Evolutionary conservation across 306 rosid species (phyloP).

Genomic region (Vicia sativa): DNA sequence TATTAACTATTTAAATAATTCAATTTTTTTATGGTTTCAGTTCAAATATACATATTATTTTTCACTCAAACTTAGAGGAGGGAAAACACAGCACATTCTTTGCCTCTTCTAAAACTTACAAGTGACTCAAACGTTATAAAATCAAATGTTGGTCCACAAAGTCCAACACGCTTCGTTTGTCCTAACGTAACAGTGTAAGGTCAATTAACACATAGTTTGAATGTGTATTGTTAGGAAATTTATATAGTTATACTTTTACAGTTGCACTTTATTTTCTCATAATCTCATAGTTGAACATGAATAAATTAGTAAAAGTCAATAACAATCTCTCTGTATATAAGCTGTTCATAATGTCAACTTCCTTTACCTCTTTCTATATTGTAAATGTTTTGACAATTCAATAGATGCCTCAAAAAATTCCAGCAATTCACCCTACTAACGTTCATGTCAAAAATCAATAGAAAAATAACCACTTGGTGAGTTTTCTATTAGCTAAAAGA

Average conservation of each 20-base stretch:
- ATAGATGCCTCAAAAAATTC: slow-evolving; percentile 29
- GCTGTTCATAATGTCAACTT: slow-evolving; percentile 34
- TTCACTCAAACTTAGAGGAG: too few species aligned
- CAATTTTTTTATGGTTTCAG: too few species aligned
- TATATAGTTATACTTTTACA: background rate
- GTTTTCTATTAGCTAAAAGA: slow-evolving; percentile 14
- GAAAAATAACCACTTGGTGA: slow-evolving; percentile 41
- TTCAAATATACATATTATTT: too few species aligned
- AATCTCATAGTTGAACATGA: background rate
- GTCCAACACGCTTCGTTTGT: background rate
- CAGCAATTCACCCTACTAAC: background rate
- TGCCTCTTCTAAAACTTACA: background rate
- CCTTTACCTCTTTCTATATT: slow-evolving; percentile 11
- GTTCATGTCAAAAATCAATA: slow-evolving; percentile 15
- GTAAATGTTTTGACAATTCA: slow-evolving; percentile 19
- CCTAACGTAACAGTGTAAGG: background rate
- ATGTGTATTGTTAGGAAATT: background rate
- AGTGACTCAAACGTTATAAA: background rate
- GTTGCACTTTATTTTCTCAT: background rate
- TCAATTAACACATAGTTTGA: background rate
- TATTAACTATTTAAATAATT: too few species aligned
- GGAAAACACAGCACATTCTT: background rate
- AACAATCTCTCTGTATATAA: background rate
- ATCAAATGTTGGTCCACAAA: background rate
- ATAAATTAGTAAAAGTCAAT: slow-evolving; percentile 6